Evolutionary conservation across 2,329 filamentous ascomycete genomes (phyloP).

Genomic region (Trichophyton rubrum): DNA sequence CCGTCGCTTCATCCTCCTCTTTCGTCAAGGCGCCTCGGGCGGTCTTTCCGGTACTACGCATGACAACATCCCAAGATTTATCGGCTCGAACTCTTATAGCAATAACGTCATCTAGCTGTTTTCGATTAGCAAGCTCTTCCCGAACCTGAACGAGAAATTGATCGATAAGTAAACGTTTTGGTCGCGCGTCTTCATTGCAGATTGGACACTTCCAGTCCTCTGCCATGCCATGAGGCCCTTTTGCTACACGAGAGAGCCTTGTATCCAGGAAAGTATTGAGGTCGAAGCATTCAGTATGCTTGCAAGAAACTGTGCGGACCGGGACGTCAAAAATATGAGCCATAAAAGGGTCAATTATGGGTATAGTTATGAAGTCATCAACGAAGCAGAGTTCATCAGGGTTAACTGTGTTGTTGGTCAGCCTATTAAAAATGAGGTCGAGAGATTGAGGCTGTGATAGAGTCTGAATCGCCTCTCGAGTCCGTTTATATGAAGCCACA

Average conservation of each 20-base stretch:
- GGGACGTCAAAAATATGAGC: conserved; percentile 55
- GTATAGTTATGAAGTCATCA: conserved; percentile 46
- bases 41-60: neutral
- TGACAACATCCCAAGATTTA: conserved; percentile 51
- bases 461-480: conserved; percentile 30
- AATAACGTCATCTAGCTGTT: conserved; percentile 41
- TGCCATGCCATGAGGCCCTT: conserved; percentile 19
- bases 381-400: conserved; percentile 55
- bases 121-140: conserved; percentile 38
- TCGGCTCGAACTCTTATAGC: conserved; percentile 52
- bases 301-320: conserved; percentile 56
- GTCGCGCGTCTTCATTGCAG: conserved; percentile 65
- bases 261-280: conserved; percentile 67
- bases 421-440: conserved; percentile 43
- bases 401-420: conserved; percentile 24
- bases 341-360: conserved; percentile 56
- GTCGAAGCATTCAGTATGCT: conserved; percentile 82
- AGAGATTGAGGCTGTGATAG: conserved; percentile 41
- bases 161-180: conserved; percentile 57
- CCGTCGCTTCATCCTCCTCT: neutral
- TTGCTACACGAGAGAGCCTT: conserved; percentile 36
- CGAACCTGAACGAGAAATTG: conserved; percentile 57
- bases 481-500: conserved; percentile 33
- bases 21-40: neutral
- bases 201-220: conserved; percentile 76